Conservation (phyloP, 2,329 filamentous ascomycete genomes). For the Ceratocystis harringtonii region DNA sequence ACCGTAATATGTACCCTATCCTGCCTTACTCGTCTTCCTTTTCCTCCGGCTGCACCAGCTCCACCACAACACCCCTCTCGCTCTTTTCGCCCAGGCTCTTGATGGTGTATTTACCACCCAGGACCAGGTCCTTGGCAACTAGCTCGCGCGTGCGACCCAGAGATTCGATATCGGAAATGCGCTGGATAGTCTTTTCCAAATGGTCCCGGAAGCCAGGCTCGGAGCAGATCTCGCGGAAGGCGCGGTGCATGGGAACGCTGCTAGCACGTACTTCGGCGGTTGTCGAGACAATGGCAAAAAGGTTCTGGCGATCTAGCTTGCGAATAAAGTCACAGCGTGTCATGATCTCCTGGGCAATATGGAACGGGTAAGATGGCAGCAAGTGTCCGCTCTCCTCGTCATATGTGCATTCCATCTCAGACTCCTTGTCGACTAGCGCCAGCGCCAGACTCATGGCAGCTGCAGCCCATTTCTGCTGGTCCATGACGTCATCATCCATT, state of each 20-base stretch:
- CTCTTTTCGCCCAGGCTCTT: slow-evolving; percentile 25
- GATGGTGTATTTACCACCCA: slow-evolving; percentile 66
- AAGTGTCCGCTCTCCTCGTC: slow-evolving; percentile 54
- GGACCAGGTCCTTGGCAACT: slow-evolving; percentile 85
- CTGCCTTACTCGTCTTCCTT: slow-evolving; percentile 18
- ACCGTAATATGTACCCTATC: too few relatives aligned
- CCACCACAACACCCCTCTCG: slow-evolving; percentile 26
- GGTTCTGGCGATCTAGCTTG: slow-evolving; percentile 79
- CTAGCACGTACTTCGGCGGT: slow-evolving; percentile 78
- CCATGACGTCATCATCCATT: slow-evolving; percentile 96
- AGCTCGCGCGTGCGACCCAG: slow-evolving; percentile 86
- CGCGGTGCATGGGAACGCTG: slow-evolving; percentile 89
- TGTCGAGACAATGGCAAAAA: slow-evolving; percentile 77
- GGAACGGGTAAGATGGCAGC: slow-evolving; percentile 65
- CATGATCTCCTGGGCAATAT: slow-evolving; percentile 82
- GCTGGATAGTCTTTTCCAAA: slow-evolving; percentile 64
- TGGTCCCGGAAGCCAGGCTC: slow-evolving; percentile 66
- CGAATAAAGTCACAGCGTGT: slow-evolving; percentile 91
- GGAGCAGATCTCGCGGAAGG: slow-evolving; percentile 70
- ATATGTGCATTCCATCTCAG: slow-evolving; percentile 50
- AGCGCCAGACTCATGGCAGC: slow-evolving; percentile 88
- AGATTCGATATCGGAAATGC: slow-evolving; percentile 86
- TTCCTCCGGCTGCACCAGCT: slow-evolving; percentile 29
- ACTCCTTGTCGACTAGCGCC: slow-evolving; percentile 72
- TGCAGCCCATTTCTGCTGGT: slow-evolving; percentile 89